Evolutionary conservation across 768 basidiomycete genomes (phyloP).

Genomic region (Boletus bicolor): DNA sequence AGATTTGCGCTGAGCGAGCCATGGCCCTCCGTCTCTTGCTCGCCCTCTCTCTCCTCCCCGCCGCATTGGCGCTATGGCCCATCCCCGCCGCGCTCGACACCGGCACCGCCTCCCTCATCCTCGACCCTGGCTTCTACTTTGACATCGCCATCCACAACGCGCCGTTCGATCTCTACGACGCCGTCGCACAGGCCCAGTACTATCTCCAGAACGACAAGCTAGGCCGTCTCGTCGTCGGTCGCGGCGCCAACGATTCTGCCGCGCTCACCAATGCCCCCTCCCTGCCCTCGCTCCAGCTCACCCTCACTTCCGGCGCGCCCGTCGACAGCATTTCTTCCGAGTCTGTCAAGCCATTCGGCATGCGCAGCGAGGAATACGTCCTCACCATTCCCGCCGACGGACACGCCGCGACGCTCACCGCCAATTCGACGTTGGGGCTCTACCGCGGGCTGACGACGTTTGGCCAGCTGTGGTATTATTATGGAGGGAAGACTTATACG

Average conservation of each 20-base stretch:
- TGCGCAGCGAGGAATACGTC: conserved; percentile 44
- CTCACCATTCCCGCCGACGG: conserved; percentile 40
- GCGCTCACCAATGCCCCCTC: conserved; percentile 25
- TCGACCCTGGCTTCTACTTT: conserved; percentile 29
- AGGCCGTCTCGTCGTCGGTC: conserved; percentile 40
- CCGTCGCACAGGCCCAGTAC: conserved; percentile 29
- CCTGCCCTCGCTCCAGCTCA: conserved; percentile 28
- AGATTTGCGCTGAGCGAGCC: not conserved
- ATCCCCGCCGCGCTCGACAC: conserved; percentile 26
- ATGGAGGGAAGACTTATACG: conserved; percentile 34
- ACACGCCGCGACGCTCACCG: conserved; percentile 34
- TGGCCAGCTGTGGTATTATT: conserved; percentile 48
- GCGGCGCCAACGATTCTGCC: conserved; percentile 32
- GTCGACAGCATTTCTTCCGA: conserved; percentile 35
- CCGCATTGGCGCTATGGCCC: conserved; percentile 31
- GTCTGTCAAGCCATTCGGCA: conserved; percentile 32
- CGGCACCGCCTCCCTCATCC: conserved; percentile 22
- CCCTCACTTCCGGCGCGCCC: conserved; percentile 16
- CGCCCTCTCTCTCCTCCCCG: conserved; percentile 10
- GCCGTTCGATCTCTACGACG: conserved; percentile 34
- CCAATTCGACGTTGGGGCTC: conserved; percentile 49
- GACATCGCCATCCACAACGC: conserved; percentile 23
- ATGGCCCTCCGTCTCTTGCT: conserved; percentile 9
- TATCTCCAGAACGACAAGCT: conserved; percentile 37
- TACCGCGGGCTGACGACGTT: conserved; percentile 56